A percentile compares a stretch with the other conserved stretches of the same genome.
phyloP scores from a whole-genome alignment of 1,284 basidiomycete genomes.

The Dichomitus squalens region DNA sequence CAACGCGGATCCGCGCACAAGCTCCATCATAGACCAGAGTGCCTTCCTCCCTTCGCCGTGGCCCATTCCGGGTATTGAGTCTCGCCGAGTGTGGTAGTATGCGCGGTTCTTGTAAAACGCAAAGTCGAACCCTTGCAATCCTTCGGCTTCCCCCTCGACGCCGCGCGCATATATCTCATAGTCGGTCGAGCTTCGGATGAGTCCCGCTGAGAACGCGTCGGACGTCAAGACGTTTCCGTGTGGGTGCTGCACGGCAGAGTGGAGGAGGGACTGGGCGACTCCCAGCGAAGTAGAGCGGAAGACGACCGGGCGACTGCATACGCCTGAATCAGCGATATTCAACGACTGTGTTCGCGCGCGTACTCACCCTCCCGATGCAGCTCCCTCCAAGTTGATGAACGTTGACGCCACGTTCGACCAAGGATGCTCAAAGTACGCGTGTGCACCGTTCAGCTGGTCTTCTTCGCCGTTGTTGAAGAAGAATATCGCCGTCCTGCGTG shows the following conservation, averaged over 20 bases:
- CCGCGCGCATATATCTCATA: slow-evolving; percentile 57
- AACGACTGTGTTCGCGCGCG: slow-evolving; percentile 6
- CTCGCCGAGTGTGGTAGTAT: slow-evolving; percentile 67
- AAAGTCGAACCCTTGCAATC: slow-evolving; percentile 68
- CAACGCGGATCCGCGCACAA: slow-evolving; percentile 53
- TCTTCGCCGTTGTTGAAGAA: slow-evolving; percentile 86
- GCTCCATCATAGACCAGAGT: slow-evolving; percentile 78
- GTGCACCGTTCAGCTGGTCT: slow-evolving; percentile 71
- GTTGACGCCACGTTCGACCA: slow-evolving; percentile 66
- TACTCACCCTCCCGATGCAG: slow-evolving; percentile 74
- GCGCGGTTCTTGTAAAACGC: slow-evolving; percentile 74
- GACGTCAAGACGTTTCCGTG: slow-evolving; percentile 68
- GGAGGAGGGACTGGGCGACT: slow-evolving; percentile 51
- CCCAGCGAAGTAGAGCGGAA: slow-evolving; percentile 65
- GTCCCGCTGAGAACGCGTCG: slow-evolving; percentile 63
- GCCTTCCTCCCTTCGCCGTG: slow-evolving; percentile 50
- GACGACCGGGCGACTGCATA: slow-evolving; percentile 53
- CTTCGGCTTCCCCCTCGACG: slow-evolving; percentile 29
- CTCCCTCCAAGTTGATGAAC: slow-evolving; percentile 82
- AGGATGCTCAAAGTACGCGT: slow-evolving; percentile 65
- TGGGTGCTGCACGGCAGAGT: slow-evolving; percentile 52
- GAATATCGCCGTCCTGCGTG: slow-evolving; percentile 66
- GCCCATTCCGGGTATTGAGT: slow-evolving; percentile 54
- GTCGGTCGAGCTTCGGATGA: slow-evolving; percentile 69
- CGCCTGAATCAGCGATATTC: not conserved